Percentiles rank a stretch among this genome's conserved stretches.
These are phyloP conservation scores for Raffaelea ambrosiae DNA, from an alignment of 2,329 filamentous ascomycete genomes.

Conservation along the genomic window DNA sequence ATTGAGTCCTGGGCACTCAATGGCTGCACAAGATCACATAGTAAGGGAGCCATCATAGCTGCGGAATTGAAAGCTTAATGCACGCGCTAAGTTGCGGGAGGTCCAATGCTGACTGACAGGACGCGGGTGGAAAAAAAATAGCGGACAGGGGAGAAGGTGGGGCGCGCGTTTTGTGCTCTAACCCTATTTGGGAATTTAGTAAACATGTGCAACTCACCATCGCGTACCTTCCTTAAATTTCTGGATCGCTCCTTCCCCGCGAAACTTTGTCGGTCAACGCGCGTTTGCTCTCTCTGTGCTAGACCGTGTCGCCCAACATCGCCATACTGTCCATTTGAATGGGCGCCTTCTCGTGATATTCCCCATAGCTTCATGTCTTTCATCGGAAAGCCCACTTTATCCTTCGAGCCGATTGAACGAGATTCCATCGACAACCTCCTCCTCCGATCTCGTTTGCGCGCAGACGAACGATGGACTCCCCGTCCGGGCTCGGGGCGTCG, in stretches of 20 bases:
- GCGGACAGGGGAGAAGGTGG: neutral
- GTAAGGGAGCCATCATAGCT: too few relatives aligned
- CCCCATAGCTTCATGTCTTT: neutral
- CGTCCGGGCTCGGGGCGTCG: conserved; percentile 27
- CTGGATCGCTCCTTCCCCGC: neutral
- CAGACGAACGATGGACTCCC: conserved; percentile 7
- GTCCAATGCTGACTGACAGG: too few relatives aligned
- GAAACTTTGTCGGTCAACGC: neutral
- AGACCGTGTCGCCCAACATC: too few relatives aligned
- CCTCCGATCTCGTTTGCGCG: neutral
- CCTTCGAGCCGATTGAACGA: neutral
- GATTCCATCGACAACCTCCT: neutral
- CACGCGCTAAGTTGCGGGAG: too few relatives aligned
- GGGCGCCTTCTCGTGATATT: too few relatives aligned
- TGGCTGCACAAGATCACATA: too few relatives aligned
- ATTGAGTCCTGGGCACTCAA: too few relatives aligned
- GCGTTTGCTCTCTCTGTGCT: neutral
- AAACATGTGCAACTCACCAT: conserved; percentile 6
- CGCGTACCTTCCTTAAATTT: conserved; percentile 4
- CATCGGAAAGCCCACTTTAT: neutral
- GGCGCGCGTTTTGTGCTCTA: neutral
- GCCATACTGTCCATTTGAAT: too few relatives aligned
- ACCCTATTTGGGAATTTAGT: conserved; percentile 17
- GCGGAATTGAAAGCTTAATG: too few relatives aligned
- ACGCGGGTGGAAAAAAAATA: too few relatives aligned